These are phyloP conservation scores for Salix exigua DNA, from an alignment of 345 rosid species.

Conservation along the genomic window DNA sequence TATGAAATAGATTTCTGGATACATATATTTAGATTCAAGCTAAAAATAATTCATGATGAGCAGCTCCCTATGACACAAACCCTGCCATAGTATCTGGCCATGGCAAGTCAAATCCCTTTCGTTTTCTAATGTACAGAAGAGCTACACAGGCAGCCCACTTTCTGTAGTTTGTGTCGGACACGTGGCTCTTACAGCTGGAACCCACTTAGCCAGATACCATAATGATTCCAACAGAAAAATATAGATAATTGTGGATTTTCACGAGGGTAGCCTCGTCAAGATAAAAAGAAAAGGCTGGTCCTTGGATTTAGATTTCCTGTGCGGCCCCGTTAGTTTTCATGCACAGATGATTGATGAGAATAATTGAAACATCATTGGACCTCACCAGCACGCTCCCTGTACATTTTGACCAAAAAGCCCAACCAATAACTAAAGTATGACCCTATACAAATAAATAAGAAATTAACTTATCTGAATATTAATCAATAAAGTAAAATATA, in stretches of 20 bases:
- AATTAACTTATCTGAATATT: background rate
- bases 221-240: background rate
- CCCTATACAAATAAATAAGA: background rate
- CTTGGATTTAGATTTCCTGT: background rate
- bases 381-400: background rate
- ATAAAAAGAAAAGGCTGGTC: background rate
- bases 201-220: background rate
- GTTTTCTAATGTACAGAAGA: background rate
- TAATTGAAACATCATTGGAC: conserved; percentile 18
- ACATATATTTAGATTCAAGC: background rate
- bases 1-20: background rate
- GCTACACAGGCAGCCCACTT: background rate
- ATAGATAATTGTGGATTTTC: background rate
- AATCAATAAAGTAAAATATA: background rate
- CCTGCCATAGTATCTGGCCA: background rate
- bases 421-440: background rate
- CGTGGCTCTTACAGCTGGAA: conserved; percentile 5
- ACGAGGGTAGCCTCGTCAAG: conserved; percentile 8
- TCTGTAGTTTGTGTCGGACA: conserved; percentile 13
- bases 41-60: background rate
- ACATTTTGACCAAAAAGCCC: conserved; percentile 21
- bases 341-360: conserved; percentile 18
- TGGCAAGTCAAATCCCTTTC: background rate
- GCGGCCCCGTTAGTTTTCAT: background rate
- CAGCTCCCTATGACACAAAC: background rate